Base-by-base conservation (phyloP, 2,329 filamentous ascomycete species). In the Mollisiaceae sp. region DNA sequence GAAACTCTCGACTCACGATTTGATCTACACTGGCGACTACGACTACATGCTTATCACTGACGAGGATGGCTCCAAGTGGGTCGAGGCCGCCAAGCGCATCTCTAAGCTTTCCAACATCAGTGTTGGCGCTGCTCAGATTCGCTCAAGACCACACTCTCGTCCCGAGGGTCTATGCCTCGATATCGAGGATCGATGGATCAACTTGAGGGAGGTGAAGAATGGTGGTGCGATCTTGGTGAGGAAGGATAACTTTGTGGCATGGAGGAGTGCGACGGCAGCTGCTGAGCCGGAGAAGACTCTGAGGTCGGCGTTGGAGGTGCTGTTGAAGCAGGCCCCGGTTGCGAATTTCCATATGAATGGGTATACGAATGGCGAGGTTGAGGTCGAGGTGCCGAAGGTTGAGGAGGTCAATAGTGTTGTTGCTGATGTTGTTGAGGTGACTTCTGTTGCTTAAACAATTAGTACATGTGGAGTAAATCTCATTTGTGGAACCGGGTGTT, bases 1-100 rank as follows among this genome's bases (percentile, higher is more conserved):
- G 5, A 64, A 36, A n/a, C 35, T 65, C 11, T 73, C 71, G 4
- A 73, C 72, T 9, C 71, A 71, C 45, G 73, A 75, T 61, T 56
- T 74, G 14, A 60, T 65, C 24, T 36, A 41, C 35, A 22, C 12
- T 2, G 55, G 55, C 2, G 35, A 57, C 3, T 36, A 47, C 22
- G 52, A 45, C 1, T 71, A 71, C 22, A 43, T 60, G 15, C 62
- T 72, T 9, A 67, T 72, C 24, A 72, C 68, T 0, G 68, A 71
- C 24, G 43, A 39, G 20, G 57, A 67, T 27, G 69, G 70, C 8
- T 38, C 27, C 2, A n/a, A 36, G 12, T 72, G 70, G 70, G 52
- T 36, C 52, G 27, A 27, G 36, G 65, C 63, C 8, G 65, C 60
- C 20, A 24, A 67, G 43, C 22, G 15, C 5, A 41, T 36, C 11